These are phyloP conservation scores for Fusarium sambucinum DNA, from an alignment of 2,329 filamentous ascomycete genomes.

Conservation along the genomic window DNA sequence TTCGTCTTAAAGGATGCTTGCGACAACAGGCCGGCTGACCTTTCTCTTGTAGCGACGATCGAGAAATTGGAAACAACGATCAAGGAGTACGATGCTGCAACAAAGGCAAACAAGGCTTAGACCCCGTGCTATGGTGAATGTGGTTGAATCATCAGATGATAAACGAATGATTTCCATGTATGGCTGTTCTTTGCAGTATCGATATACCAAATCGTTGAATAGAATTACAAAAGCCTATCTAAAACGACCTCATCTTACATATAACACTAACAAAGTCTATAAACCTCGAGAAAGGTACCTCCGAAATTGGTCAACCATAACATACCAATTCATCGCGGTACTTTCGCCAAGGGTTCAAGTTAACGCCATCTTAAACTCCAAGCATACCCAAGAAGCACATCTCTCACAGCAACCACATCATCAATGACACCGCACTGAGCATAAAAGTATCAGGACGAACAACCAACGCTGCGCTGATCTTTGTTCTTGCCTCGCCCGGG, in stretches of 20 bases:
- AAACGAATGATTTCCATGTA: not conserved
- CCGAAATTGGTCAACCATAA: not conserved
- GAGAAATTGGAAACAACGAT: conserved; percentile 55
- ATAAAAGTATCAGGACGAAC: conserved; percentile 34
- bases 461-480: conserved; percentile 31
- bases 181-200: not conserved
- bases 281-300: not conserved
- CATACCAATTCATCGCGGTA: not conserved
- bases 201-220: conserved; percentile 4
- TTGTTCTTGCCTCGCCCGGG: conserved; percentile 54
- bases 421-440: conserved; percentile 32
- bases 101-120: conserved; percentile 40
- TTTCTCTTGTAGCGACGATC: conserved; percentile 50
- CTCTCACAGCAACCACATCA: conserved; percentile 38
- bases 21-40: conserved; percentile 18
- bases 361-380: conserved; percentile 23
- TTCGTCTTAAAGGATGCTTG: conserved; percentile 50
- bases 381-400: conserved; percentile 12
- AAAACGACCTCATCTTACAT: not conserved
- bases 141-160: not conserved
- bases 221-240: not conserved
- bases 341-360: conserved; percentile 7
- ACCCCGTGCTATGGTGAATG: not conserved
- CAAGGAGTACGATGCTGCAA: conserved; percentile 50
- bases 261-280: not conserved